Conservation (phyloP, 352 stramenopile species). For the Phytophthora fragariaefolia region DNA sequence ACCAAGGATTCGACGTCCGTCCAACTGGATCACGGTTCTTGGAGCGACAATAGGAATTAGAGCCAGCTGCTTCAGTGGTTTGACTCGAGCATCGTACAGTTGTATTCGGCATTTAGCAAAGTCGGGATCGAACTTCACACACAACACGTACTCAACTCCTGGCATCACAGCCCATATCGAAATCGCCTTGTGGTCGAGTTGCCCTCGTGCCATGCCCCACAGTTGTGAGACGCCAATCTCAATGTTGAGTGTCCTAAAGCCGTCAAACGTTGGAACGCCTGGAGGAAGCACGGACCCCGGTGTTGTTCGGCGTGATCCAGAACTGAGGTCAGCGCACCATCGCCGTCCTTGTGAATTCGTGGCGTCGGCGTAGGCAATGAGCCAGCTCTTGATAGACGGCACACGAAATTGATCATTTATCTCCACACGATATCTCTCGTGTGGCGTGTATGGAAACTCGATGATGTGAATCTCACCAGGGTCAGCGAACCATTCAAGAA, state of each 20-base stretch:
- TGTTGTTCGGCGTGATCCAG: conserved; percentile 37
- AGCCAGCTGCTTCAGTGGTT: conserved; percentile 37
- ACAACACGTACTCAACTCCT: conserved; percentile 51
- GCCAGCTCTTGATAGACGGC: conserved; percentile 9
- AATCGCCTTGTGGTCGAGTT: conserved; percentile 49
- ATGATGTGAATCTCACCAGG: conserved; percentile 46
- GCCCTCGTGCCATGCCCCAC: conserved; percentile 44
- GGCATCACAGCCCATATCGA: conserved; percentile 42
- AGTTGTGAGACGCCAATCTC: conserved; percentile 45
- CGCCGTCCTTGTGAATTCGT: conserved; percentile 38
- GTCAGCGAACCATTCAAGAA: conserved; percentile 48
- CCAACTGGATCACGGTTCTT: conserved; percentile 44
- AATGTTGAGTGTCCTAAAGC: conserved; percentile 46
- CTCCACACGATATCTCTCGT: conserved; percentile 27
- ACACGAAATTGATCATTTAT: conserved; percentile 6
- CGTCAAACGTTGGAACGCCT: conserved; percentile 42
- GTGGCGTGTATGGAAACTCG: conserved; percentile 39
- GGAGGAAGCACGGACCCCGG: conserved; percentile 42
- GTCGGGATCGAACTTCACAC: conserved; percentile 44
- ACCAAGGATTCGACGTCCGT: conserved; percentile 45
- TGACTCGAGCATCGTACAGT: conserved; percentile 48
- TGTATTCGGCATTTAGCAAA: conserved; percentile 49
- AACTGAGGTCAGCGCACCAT: conserved; percentile 40
- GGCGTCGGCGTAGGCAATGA: conserved; percentile 23
- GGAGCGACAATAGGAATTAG: conserved; percentile 42